phyloP scores from a whole-genome alignment of 306 rosid genomes.

The Ormosia emarginata region DNA sequence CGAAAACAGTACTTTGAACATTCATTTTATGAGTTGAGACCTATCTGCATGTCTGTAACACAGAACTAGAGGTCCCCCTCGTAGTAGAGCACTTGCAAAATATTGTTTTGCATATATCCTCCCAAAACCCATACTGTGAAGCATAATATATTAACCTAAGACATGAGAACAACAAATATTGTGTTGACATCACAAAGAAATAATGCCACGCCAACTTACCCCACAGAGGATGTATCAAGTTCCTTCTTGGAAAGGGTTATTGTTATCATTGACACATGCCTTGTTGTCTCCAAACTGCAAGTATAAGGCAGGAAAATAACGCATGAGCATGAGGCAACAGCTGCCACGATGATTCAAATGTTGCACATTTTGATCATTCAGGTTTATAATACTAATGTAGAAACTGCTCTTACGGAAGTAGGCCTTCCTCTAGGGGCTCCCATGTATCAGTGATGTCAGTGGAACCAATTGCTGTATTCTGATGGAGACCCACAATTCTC shows the following conservation, averaged over 20 bases:
- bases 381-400: background rate
- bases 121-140: background rate
- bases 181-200: background rate
- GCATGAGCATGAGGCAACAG: background rate
- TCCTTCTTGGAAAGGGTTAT: conserved; percentile 74
- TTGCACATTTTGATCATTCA: background rate
- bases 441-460: conserved; percentile 88
- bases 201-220: conserved; percentile 42
- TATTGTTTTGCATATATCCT: background rate
- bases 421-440: conserved; percentile 98
- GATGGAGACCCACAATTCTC: conserved; percentile 91
- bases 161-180: too few relatives aligned
- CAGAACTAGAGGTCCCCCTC: background rate
- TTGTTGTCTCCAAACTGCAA: conserved; percentile 79
- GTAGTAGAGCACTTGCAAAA: background rate
- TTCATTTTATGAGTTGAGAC: background rate
- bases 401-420: conserved; percentile 70
- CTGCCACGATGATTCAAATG: background rate
- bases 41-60: background rate
- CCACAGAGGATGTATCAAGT: conserved; percentile 56
- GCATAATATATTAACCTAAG: background rate
- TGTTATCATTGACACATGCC: conserved; percentile 91
- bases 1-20: background rate
- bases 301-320: background rate
- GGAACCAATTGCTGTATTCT: conserved; percentile 79